Evolutionary conservation across 1,284 basidiomycete genomes (phyloP), one percentile per base, ranked within the genome.

Genomic region (Cystobasidium pallidum): DNA sequence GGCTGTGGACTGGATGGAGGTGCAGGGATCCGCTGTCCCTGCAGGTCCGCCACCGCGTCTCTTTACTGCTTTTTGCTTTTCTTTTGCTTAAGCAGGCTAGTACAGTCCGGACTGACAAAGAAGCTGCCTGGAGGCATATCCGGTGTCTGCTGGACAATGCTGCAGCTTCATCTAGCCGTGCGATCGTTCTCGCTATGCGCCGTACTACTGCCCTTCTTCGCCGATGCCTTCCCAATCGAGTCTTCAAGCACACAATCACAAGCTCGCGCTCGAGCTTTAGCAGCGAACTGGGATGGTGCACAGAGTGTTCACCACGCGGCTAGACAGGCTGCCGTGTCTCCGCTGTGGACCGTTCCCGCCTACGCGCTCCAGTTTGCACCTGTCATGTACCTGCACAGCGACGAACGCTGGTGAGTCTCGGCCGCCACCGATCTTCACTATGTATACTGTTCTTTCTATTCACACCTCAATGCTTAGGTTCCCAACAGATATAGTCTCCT

Each of bases 321-420:
- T 10, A 57, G 28, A 34, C 54, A 34, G 32, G 54, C 3, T 10
- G 28, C 21, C 32, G 36, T 34, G 4, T 34, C 59, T 30, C n/a
- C 62, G 4, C 10, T 8, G 7, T 30, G 26, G 19, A 32, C n/a
- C 13, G 28, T 71, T 3, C 68, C 68, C 3, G 17, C 39, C 7
- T 71, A 30, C 64, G 68, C 43, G 11, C 24, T 71, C n/a, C 47
- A 63, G 13, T 64, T 55, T 47, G 68, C 68, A n/a, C 68, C 68
- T 19, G 47, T 63, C 47, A 30, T 71, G 21, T 71, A 71, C 36
- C 55, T 71, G n/a, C 47, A 61, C 26, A 26, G n/a, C 24, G 34
- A 64, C 7, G 68, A 71, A 51, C 59, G 64, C 34, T 71, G 68
- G 68, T 71, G 34, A 52, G 68, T 57, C n/a, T n/a, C n/a, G 34